Evolutionary conservation across 2,329 filamentous ascomycete genomes (phyloP).

Genomic region (Orbilia javanica): DNA sequence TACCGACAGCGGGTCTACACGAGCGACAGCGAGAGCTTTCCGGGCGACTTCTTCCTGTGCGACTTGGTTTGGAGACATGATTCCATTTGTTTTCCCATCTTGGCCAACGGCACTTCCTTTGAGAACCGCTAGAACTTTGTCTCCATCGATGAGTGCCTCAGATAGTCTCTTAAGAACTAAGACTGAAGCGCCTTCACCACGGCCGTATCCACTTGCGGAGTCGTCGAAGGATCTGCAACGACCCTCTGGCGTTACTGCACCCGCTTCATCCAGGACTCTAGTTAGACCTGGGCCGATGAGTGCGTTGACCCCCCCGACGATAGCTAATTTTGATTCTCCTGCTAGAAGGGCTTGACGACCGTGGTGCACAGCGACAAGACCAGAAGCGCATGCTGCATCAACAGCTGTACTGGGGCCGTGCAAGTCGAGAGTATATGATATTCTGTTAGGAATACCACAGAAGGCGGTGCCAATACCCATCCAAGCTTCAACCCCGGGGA

Average conservation of each 20-base stretch:
- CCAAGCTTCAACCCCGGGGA: slow-evolving; percentile 34
- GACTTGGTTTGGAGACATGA: slow-evolving; percentile 64
- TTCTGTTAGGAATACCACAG: slow-evolving; percentile 65
- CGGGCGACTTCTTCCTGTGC: slow-evolving; percentile 65
- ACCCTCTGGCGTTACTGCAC: slow-evolving; percentile 63
- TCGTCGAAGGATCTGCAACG: slow-evolving; percentile 64
- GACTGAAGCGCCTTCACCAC: slow-evolving; percentile 64
- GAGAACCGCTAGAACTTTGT: slow-evolving; percentile 64
- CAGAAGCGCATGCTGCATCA: slow-evolving; percentile 65
- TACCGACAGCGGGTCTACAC: slow-evolving; percentile 62
- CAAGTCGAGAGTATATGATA: slow-evolving; percentile 64
- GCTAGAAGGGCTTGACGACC: slow-evolving; percentile 63
- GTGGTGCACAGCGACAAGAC: slow-evolving; percentile 63
- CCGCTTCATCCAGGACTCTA: slow-evolving; percentile 62
- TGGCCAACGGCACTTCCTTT: slow-evolving; percentile 62
- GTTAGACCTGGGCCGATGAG: slow-evolving; percentile 64
- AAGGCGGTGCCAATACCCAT: slow-evolving; percentile 64
- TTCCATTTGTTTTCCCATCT: slow-evolving; percentile 63
- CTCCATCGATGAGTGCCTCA: slow-evolving; percentile 63
- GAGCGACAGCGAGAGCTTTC: slow-evolving; percentile 63
- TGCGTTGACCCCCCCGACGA: slow-evolving; percentile 64
- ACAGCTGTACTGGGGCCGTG: slow-evolving; percentile 66
- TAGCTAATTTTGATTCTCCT: slow-evolving; percentile 63
- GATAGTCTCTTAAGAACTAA: slow-evolving; percentile 64
- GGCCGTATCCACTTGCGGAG: slow-evolving; percentile 63